Percentiles rank a stretch among this genome's conserved stretches.
phyloP scores from a whole-genome alignment of 768 basidiomycete genomes.

The Exidia glandulosa region DNA sequence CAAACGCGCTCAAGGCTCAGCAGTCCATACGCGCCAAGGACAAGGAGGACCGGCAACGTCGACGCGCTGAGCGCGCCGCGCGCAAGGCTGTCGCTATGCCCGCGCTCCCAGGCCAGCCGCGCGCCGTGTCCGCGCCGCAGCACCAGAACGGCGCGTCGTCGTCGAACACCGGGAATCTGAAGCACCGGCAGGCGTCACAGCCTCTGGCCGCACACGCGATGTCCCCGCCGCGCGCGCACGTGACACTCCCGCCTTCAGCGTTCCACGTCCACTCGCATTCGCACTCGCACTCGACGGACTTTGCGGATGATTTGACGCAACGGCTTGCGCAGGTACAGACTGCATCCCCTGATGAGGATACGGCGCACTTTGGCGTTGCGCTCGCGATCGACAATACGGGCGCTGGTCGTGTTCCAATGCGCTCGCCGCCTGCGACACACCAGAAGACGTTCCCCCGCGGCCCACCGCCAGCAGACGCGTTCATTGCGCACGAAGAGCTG shows the following conservation, averaged over 20 bases:
- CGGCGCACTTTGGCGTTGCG: neutral
- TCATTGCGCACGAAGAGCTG: neutral
- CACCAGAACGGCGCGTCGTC: slow-evolving; percentile 3
- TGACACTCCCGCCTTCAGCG: neutral
- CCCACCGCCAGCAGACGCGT: neutral
- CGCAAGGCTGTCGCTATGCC: neutral
- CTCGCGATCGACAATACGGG: neutral
- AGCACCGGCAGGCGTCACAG: slow-evolving; percentile 10
- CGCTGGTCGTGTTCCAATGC: neutral
- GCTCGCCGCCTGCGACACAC: neutral
- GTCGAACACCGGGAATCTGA: slow-evolving; percentile 11
- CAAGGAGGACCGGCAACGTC: slow-evolving; percentile 51
- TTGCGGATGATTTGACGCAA: slow-evolving; percentile 3
- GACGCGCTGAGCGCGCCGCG: slow-evolving; percentile 35
- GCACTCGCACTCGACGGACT: too few relatives aligned
- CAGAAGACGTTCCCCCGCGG: neutral
- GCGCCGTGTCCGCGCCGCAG: slow-evolving; percentile 5
- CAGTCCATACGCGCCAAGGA: slow-evolving; percentile 66
- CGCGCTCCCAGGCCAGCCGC: neutral
- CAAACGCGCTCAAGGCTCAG: slow-evolving; percentile 74
- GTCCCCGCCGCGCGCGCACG: neutral
- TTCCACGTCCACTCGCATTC: neutral
- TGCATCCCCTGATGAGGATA: neutral
- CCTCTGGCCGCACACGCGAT: slow-evolving; percentile 6
- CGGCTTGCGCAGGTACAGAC: neutral